Evolutionary conservation across 1,139 yeast species (phyloP), one percentile per base, ranked within the genome.

Genomic region (Kluyveromyces sp.): DNA sequence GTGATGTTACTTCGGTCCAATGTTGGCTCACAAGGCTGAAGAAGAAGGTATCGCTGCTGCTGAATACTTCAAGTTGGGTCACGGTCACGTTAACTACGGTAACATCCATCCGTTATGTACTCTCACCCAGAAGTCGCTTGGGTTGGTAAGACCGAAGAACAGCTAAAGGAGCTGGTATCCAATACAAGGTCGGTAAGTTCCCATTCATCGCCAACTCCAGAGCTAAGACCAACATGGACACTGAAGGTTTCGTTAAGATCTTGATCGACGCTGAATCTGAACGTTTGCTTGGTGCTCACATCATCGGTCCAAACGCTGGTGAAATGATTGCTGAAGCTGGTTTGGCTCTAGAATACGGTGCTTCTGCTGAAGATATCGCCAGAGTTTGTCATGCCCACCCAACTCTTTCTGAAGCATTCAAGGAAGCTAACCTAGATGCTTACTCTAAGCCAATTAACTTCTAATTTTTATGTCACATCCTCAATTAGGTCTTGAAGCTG

Each of bases 1-100:
- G 99, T 69, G 99, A 94, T 67, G 97, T 83, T 51, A 94, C 98
- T 41, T 87, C 60, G 98, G 98, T 60, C 94, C 96, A 61, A 94
- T 94, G 99, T 80, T 94, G 73, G 99, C 99, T 54, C 99, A 94
- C 79, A 94, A 94, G 78, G 99, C 99, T 53, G 99, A 94, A 75
- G 99, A 94, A 70, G 99, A 94, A 77, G 99, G 97, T 71, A 83
- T 94, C 61, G 99, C 98, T 50, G 98, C 96, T 54, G 97, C 79
- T 53, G 99, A 94, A 73, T 86, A 79, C 75, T 81, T 94, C 68
- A 87, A 88, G 76, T 71, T 71, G 58, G 98, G 98, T 54, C 87
- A 85, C 67, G 99, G 99, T 51, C 98, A 94, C 66, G 97, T 94
- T 58, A 94, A 94, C 81, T 94, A 94, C 72, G 95, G 83, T 59